A percentile compares a stretch with the other conserved stretches of the same genome.
phyloP scores from a whole-genome alignment of 352 stramenopile species.

The Globisporangium splendens region DNA sequence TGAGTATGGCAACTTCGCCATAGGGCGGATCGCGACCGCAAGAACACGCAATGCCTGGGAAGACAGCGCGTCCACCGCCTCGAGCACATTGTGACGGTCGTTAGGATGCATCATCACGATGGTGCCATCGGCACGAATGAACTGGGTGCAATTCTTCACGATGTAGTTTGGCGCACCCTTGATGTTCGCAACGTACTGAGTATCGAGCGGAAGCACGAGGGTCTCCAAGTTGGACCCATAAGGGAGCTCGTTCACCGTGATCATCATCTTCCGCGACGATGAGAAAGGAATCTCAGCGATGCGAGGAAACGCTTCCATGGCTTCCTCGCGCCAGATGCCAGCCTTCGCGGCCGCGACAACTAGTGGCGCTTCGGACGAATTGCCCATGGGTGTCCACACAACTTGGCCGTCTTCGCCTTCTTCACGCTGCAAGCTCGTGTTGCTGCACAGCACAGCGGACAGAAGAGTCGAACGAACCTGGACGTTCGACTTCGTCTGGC shows the following conservation, averaged over 20 bases:
- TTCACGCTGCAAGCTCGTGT: conserved; percentile 64
- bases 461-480: conserved; percentile 62
- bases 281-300: conserved; percentile 92
- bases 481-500: conserved; percentile 36
- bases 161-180: conserved; percentile 78
- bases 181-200: conserved; percentile 45
- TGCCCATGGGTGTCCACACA: conserved; percentile 58
- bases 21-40: conserved; percentile 83
- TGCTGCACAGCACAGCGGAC: conserved; percentile 66
- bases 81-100: conserved; percentile 45
- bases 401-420: conserved; percentile 46
- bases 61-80: conserved; percentile 60
- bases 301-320: conserved; percentile 55
- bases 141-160: conserved; percentile 59
- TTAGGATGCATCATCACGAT: conserved; percentile 39
- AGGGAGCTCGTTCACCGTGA: conserved; percentile 59
- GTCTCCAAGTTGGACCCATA: conserved; percentile 26
- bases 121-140: conserved; percentile 19
- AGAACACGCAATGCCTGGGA: conserved; percentile 85
- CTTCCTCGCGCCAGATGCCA: conserved; percentile 52
- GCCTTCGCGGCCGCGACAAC: conserved; percentile 69
- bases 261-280: conserved; percentile 95
- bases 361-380: conserved; percentile 74
- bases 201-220: conserved; percentile 27
- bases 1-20: conserved; percentile 41